Percentiles rank a stretch among this genome's conserved stretches.
phyloP scores from a whole-genome alignment of 78 protist species.

The Dictyostelium citrinum region DNA sequence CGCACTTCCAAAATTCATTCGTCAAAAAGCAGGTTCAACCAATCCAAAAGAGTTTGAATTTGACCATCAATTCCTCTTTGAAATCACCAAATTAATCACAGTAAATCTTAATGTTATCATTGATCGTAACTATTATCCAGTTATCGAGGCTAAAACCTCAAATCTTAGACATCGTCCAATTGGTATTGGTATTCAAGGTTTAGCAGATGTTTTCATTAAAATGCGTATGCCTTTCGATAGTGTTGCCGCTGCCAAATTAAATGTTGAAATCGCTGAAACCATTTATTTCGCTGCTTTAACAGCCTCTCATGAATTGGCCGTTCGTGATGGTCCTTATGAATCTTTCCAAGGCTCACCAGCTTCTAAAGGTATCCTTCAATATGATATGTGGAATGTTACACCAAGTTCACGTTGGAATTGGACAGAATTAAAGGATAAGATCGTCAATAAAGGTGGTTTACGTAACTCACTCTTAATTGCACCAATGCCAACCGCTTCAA shows the following conservation, averaged over 20 bases:
- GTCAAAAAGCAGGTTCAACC: not conserved
- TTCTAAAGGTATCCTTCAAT: conserved; percentile 93
- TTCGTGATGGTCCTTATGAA: conserved; percentile 88
- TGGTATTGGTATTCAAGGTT: conserved; percentile 98
- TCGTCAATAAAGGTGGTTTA: conserved; percentile 83
- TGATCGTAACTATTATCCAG: conserved; percentile 98
- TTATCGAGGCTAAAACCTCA: conserved; percentile 90
- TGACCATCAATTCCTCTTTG: conserved; percentile 88
- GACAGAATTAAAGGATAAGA: conserved; percentile 62
- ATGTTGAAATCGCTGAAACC: conserved; percentile 97
- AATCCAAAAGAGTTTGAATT: conserved; percentile 54
- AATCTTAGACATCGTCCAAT: conserved; percentile 98
- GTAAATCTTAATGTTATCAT: conserved; percentile 95
- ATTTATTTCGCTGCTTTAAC: conserved; percentile 94
- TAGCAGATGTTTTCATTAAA: conserved; percentile 95
- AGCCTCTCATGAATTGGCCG: conserved; percentile 66
- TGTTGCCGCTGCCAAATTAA: conserved; percentile 91
- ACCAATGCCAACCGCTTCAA: conserved; percentile 99
- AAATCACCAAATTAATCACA: conserved; percentile 86
- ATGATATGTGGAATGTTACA: conserved; percentile 96
- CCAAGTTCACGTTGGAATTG: conserved; percentile 89
- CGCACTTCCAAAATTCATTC: conserved; percentile 94
- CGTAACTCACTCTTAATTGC: conserved; percentile 98
- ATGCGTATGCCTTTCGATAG: conserved; percentile 95
- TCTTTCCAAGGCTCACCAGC: conserved; percentile 93